phyloP scores from a whole-genome alignment of 495 filamentous ascomycete species.

The Chaetomium tenue region DNA sequence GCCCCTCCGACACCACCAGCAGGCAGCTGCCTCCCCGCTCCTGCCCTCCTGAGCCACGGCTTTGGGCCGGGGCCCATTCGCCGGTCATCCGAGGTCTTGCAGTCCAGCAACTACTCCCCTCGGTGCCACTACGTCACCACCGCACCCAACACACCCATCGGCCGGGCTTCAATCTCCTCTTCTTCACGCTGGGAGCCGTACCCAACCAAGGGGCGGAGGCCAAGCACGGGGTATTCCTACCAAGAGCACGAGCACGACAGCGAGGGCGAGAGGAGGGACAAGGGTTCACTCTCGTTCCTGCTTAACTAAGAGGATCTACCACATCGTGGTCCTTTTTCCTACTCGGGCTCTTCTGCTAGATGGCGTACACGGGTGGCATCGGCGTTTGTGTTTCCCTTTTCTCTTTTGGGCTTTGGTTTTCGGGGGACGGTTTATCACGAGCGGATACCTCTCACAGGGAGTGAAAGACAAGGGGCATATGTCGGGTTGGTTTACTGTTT shows the following conservation, averaged over 20 bases:
- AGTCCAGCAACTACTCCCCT: slow-evolving; percentile 5
- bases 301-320: slow-evolving; percentile 1
- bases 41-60: background rate
- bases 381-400: background rate
- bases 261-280: slow-evolving; percentile 5
- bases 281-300: slow-evolving; percentile 8
- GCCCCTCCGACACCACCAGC: slow-evolving; percentile 6
- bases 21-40: slow-evolving; percentile 6
- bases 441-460: background rate
- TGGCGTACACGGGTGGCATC: background rate
- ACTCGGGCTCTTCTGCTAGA: too few species aligned
- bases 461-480: background rate
- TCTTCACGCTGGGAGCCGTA: slow-evolving; percentile 17
- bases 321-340: background rate
- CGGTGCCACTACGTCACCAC: background rate
- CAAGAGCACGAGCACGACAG: background rate
- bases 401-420: too few species aligned
- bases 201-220: background rate
- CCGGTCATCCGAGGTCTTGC: slow-evolving; percentile 13
- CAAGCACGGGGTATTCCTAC: slow-evolving; percentile 11
- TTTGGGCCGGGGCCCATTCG: slow-evolving; percentile 1
- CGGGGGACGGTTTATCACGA: background rate
- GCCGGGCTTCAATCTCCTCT: background rate
- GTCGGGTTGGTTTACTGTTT: slow-evolving; percentile 4
- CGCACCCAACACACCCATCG: slow-evolving; percentile 6